These are phyloP conservation scores for Boletus subcaerulescens DNA, from an alignment of 768 basidiomycete species.

Conservation along the genomic window DNA sequence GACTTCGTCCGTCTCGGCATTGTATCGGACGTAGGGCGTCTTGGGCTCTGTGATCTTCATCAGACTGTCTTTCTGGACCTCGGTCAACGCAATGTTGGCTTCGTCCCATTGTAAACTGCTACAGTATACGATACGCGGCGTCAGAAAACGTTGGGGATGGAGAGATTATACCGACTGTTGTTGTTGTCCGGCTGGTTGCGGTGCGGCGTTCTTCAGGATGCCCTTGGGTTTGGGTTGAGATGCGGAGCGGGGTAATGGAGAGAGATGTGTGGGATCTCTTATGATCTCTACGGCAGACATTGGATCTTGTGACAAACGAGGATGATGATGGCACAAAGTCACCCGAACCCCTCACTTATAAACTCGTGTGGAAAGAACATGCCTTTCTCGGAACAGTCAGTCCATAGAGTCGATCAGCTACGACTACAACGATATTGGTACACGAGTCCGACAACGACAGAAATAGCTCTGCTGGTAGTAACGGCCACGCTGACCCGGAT, in stretches of 20 bases:
- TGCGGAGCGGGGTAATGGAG: constrained; percentile 56
- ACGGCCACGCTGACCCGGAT: not conserved
- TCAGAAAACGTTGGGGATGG: not conserved
- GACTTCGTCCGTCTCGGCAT: constrained; percentile 78
- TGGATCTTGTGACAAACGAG: not conserved
- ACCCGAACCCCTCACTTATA: constrained; percentile 11
- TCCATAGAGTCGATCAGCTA: too few species aligned
- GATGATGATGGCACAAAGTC: not conserved
- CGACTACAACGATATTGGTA: constrained; percentile 1
- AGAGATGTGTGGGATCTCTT: constrained; percentile 42
- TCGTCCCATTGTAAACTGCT: constrained; percentile 93
- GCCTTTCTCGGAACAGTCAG: constrained; percentile 16
- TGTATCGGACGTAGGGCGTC: constrained; percentile 93
- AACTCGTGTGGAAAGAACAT: constrained; percentile 21
- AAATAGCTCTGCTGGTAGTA: not conserved
- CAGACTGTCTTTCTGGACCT: constrained; percentile 90
- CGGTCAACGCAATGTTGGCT: constrained; percentile 86
- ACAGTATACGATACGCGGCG: not conserved
- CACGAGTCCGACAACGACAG: constrained; percentile 7
- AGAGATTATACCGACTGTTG: constrained; percentile 49
- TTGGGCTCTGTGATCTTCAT: constrained; percentile 99
- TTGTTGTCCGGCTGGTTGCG: constrained; percentile 37
- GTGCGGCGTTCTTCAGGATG: constrained; percentile 78
- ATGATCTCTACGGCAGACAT: constrained; percentile 33
- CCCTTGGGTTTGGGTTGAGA: constrained; percentile 80